phyloP scores from a whole-genome alignment of 192 early-diverging fungal genomes.

The Gaertneriomyces sp. region DNA sequence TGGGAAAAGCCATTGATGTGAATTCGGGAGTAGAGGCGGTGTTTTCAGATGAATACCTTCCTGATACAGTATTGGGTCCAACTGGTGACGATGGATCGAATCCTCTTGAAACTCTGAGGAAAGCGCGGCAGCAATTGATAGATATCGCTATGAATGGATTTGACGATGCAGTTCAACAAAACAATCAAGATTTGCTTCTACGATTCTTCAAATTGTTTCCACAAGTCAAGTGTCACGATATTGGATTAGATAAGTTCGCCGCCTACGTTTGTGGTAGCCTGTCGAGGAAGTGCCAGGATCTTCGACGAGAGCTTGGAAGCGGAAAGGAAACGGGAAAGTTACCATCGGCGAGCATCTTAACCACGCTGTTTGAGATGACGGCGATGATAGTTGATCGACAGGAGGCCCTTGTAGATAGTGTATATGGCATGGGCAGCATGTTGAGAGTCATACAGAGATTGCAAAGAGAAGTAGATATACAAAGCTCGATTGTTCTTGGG shows the following conservation, averaged over 20 bases:
- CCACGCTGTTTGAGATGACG: constrained; percentile 82
- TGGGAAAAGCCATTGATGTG: constrained; percentile 63
- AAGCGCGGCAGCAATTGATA: constrained; percentile 61
- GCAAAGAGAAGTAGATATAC: constrained; percentile 83
- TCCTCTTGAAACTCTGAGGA: constrained; percentile 53
- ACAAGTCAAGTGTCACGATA: constrained; percentile 71
- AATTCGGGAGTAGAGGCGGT: constrained; percentile 27
- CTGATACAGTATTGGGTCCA: too few relatives aligned
- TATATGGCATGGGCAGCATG: constrained; percentile 87
- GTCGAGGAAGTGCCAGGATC: constrained; percentile 68
- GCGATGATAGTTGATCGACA: constrained; percentile 86
- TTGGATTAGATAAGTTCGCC: constrained; percentile 86
- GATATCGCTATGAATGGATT: constrained; percentile 74
- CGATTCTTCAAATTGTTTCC: constrained; percentile 91
- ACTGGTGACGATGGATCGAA: constrained; percentile 3
- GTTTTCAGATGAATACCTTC: constrained; percentile 8
- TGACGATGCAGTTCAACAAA: constrained; percentile 66
- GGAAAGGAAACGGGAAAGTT: background rate
- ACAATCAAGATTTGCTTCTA: constrained; percentile 72
- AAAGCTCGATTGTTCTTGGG: constrained; percentile 72
- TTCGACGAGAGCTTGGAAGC: constrained; percentile 37
- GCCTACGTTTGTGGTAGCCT: constrained; percentile 79
- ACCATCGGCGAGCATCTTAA: constrained; percentile 65
- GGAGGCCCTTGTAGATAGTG: constrained; percentile 73
- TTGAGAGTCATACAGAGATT: constrained; percentile 80